Evolutionary conservation across 306 rosid species (phyloP).

Genomic region (Quercus aquifolioides): DNA sequence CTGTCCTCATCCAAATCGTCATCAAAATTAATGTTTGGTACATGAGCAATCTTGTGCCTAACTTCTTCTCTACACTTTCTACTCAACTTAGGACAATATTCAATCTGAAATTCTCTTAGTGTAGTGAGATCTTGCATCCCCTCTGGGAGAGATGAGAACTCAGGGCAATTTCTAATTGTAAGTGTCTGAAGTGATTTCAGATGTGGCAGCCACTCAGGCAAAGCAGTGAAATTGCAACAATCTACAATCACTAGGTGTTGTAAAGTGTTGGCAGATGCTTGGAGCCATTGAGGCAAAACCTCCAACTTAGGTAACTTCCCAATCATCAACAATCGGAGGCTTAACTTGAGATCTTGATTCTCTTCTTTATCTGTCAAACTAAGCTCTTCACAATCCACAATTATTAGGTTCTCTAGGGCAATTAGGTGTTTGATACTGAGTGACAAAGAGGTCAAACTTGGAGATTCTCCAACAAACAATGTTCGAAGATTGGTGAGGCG

Average conservation of each 20-base stretch:
- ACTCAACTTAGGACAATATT: too few species aligned
- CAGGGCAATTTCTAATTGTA: accelerated
- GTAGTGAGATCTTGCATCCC: slow-evolving; percentile 1
- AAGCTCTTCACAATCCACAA: accelerated
- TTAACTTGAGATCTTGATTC: too few species aligned
- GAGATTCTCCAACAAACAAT: accelerated
- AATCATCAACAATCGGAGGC: not conserved
- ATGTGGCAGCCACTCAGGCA: slow-evolving; percentile 9
- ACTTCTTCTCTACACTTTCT: too few species aligned
- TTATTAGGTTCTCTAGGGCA: accelerated
- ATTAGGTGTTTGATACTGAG: too few species aligned
- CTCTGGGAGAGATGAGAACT: too few species aligned
- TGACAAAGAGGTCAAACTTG: too few species aligned
- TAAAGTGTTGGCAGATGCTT: slow-evolving; percentile 15
- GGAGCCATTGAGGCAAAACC: slow-evolving; percentile 27
- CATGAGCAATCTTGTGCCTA: too few species aligned
- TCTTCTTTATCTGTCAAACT: too few species aligned
- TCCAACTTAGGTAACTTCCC: not conserved
- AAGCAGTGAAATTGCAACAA: not conserved
- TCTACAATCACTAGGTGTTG: not conserved
- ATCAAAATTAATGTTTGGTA: too few species aligned
- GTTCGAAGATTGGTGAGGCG: too few species aligned
- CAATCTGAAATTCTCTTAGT: not conserved
- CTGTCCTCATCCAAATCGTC: too few species aligned
- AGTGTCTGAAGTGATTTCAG: too few species aligned